Base-by-base conservation (phyloP, 192 early-diverging fungal species). In the Coemansia javaensis region DNA sequence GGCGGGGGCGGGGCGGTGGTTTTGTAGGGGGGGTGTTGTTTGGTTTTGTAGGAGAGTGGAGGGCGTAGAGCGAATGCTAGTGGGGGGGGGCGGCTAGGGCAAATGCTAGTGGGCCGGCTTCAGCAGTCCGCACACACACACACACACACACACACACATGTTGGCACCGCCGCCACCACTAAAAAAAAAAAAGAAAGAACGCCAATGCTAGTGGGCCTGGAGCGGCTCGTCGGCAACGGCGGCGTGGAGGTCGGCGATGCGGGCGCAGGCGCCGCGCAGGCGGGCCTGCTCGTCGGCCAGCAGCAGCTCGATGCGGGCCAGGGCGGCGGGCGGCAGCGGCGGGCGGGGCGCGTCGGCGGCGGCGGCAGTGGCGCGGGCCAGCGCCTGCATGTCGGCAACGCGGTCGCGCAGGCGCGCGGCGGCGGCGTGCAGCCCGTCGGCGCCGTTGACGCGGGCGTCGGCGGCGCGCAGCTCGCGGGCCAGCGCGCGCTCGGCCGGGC, bases 401-500 rank as follows among this genome's bases (percentile, higher is more conserved):
- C 51, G 50, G 23, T 57, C 63, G 31, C 58, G 58, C 47, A 68
- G 56, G 17, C 35, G 25, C 10, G 68, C 47, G 9, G 64, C 42
- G 1, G 25, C 47, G 32, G 53, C 45, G 36, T 20, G 8, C 18
- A 43, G 59, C 9, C 72, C 72, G 2, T 51, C 55, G 28, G 47
- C 17, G 16, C 72, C 66, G 40, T 52, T 58, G 15, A 75, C 36
- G 9, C 20, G 35, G n/a, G 13, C 22, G 9, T 50, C 47, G 44
- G 68, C 56, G n/a, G 30, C 54, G 10, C 66, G 48, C 35, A 75
- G 52, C 17, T 63, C 59, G 4, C 45, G 43, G 14, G 47, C 44
- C 53, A 68, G 60, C 18, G 27, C 53, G 7, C 42, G 56, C 59
- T 89, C 87, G 18, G 75, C 65, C 5, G 71, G 45, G 4, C 79